Base-by-base conservation (phyloP, 1,139 yeast species). In the Kodamaea sp. region DNA sequence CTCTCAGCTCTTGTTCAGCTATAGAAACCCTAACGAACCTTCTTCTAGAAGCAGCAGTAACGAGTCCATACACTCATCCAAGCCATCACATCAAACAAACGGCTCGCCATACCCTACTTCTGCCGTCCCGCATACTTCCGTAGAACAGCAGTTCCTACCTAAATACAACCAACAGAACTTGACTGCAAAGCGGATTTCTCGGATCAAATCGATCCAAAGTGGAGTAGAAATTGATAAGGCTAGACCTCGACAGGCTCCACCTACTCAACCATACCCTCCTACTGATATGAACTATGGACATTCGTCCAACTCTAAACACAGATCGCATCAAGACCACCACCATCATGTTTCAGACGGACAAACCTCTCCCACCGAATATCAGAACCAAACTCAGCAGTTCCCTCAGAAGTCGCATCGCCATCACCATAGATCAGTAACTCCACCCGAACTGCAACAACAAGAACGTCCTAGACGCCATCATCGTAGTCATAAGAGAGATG, bases 1-100 rank as follows among this genome's bases (percentile, higher is more conserved):
- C 35, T 62, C 69, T 3, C 68, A 61, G 40, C 39, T 58, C 26
- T 49, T 65, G 26, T 64, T 64, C 45, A 59, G 59, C 34, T 64
- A 63, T 41, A 53, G 57, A 28, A 56, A 48, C 18, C 59, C 61
- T 1, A 42, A 53, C 15, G 50, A 42, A 11, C 37, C 36, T 7
- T 29, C 28, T 8, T 20, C 31, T 5, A 26, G 20, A 7, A 26
- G 12, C 7, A 26, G 15, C 6, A 14, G 24, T 14, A 22, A n/a
- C 28, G 35, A 35, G 10, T 26, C 28, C n/a, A n/a, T 18, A 12
- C 25, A 19, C 12, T 15, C 28, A 11, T 14, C 26, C 10, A 15
- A 8, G 11, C 11, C 7, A n/a, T n/a, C 12, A 11, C 24, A 24
- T 15, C 8, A 16, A 20, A 11, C 28, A 9, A 15, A 16, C 5